phyloP scores from a whole-genome alignment of 805 yeast species.

The Monosporozyma aerobia region DNA sequence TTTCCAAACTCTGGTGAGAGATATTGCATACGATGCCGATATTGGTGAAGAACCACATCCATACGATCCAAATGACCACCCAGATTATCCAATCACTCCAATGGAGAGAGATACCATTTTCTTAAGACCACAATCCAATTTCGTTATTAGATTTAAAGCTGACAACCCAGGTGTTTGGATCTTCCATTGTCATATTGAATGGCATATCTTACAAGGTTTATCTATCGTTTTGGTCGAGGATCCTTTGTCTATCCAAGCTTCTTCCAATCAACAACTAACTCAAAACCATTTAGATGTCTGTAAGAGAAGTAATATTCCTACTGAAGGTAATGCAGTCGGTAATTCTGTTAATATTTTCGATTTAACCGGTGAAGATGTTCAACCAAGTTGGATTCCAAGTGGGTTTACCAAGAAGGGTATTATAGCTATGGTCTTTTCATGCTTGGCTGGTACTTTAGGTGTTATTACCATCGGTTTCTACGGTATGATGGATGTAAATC shows the following conservation, averaged over 20 bases:
- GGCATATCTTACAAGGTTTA: constrained; percentile 96
- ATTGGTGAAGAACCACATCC: constrained; percentile 45
- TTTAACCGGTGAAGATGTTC: constrained; percentile 67
- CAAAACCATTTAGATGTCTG: constrained; percentile 56
- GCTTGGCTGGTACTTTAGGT: constrained; percentile 79
- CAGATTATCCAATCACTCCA: constrained; percentile 61
- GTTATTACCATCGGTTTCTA: constrained; percentile 65
- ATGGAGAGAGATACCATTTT: constrained; percentile 75
- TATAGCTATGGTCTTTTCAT: constrained; percentile 87
- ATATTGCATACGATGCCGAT: constrained; percentile 45
- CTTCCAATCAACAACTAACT: constrained; percentile 47
- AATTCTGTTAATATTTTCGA: constrained; percentile 55
- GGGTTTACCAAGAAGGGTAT: constrained; percentile 95
- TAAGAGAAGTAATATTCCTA: constrained; percentile 41
- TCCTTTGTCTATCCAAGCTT: constrained; percentile 56
- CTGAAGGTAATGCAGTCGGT: constrained; percentile 84
- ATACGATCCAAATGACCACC: constrained; percentile 44
- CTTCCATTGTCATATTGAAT: constrained; percentile 98
- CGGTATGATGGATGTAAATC: constrained; percentile 61
- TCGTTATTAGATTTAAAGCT: constrained; percentile 80
- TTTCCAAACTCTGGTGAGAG: constrained; percentile 77
- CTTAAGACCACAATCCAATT: constrained; percentile 75
- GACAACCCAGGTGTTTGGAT: constrained; percentile 97
- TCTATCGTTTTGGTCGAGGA: constrained; percentile 77
- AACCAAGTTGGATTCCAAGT: constrained; percentile 55